phyloP scores from a whole-genome alignment of 768 basidiomycete genomes.

The Paxillus involutus region DNA sequence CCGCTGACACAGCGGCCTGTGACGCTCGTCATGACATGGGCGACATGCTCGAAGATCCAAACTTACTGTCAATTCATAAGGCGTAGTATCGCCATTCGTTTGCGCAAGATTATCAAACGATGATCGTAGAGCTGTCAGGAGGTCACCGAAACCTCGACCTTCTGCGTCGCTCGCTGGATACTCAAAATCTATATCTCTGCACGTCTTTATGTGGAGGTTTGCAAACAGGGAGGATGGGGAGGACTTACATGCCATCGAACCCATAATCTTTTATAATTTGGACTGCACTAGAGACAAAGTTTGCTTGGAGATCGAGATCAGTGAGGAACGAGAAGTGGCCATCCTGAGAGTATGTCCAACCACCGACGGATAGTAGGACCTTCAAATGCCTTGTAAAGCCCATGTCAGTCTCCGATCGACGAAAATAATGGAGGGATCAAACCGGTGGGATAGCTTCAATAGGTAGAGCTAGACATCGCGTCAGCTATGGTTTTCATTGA shows the following conservation, averaged over 20 bases:
- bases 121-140: constrained; percentile 59
- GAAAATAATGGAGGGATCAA: background rate
- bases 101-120: constrained; percentile 59
- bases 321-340: constrained; percentile 71
- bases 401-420: background rate
- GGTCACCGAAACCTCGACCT: constrained; percentile 65
- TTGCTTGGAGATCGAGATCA: constrained; percentile 45
- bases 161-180: constrained; percentile 60
- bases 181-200: constrained; percentile 76
- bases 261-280: constrained; percentile 72
- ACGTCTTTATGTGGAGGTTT: background rate
- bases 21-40: constrained; percentile 1
- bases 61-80: constrained; percentile 56
- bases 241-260: constrained; percentile 70
- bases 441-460: constrained; percentile 58
- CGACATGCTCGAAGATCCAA: background rate
- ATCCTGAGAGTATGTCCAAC: constrained; percentile 71
- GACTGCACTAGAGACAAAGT: constrained; percentile 62
- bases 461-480: constrained; percentile 38
- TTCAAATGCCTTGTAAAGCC: constrained; percentile 40
- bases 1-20: constrained; percentile 63
- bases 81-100: constrained; percentile 57
- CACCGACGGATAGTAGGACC: constrained; percentile 53
- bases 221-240: background rate
- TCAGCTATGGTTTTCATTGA: background rate